phyloP scores from a whole-genome alignment of 805 yeast species.

The Saccharomycopsis fermentans region DNA sequence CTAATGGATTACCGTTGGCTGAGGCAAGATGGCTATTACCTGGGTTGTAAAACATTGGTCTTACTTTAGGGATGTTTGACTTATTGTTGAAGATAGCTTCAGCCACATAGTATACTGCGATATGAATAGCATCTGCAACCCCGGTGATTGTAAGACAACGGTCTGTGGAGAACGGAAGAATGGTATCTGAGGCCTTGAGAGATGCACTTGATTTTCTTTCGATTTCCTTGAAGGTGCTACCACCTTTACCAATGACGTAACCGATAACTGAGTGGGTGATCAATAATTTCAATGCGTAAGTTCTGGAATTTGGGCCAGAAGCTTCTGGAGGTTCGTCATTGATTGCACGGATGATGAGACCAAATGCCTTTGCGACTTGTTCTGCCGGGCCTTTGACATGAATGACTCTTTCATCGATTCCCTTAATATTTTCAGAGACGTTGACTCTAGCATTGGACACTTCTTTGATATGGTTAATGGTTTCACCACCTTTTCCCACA shows the following conservation, averaged over 20 bases:
- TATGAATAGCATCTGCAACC: conserved; percentile 80
- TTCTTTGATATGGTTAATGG: conserved; percentile 52
- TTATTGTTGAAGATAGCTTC: conserved; percentile 57
- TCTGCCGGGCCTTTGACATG: conserved; percentile 67
- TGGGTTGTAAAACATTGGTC: conserved; percentile 51
- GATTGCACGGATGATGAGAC: conserved; percentile 57
- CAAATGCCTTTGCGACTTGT: conserved; percentile 73
- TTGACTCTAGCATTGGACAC: conserved; percentile 54
- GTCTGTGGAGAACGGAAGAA: conserved; percentile 69
- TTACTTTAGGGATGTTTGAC: conserved; percentile 40
- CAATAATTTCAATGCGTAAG: conserved; percentile 47
- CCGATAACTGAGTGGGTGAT: conserved; percentile 78
- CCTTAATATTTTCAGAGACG: conserved; percentile 63
- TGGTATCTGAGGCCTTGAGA: conserved; percentile 61
- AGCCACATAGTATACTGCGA: conserved; percentile 66
- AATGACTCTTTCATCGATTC: conserved; percentile 65
- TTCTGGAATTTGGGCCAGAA: conserved; percentile 44
- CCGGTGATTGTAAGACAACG: conserved; percentile 61
- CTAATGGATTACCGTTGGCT: not conserved
- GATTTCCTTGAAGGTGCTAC: conserved; percentile 65
- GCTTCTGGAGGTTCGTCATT: conserved; percentile 56
- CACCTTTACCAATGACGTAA: conserved; percentile 68
- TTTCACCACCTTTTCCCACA: conserved; percentile 77
- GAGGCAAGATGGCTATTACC: conserved; percentile 20
- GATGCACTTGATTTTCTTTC: conserved; percentile 75